phyloP scores from a whole-genome alignment of 768 basidiomycete genomes.

The Lentinula aciculospora region DNA sequence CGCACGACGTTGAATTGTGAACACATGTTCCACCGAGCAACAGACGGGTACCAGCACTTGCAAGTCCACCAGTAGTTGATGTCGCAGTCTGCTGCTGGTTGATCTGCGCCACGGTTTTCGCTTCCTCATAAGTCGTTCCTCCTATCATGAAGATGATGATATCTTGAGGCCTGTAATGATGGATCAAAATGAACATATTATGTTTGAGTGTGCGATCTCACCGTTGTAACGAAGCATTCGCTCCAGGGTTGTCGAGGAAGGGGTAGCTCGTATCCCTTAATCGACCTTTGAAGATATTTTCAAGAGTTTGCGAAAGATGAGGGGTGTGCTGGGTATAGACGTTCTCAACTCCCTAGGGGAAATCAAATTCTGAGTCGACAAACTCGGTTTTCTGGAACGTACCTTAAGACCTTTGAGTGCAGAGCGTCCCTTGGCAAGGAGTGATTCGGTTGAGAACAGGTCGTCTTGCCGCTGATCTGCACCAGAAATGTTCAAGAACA shows the following conservation, averaged over 20 bases:
- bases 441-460: constrained; percentile 90
- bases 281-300: constrained; percentile 80
- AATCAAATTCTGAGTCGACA: neutral
- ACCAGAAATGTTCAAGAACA: constrained; percentile 87
- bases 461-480: constrained; percentile 97
- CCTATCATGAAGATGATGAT: constrained; percentile 96
- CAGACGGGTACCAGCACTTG: constrained; percentile 64
- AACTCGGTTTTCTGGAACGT: constrained; percentile 6
- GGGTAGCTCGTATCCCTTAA: constrained; percentile 88
- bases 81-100: constrained; percentile 68
- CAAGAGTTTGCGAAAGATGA: constrained; percentile 87
- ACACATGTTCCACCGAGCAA: constrained; percentile 92
- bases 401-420: constrained; percentile 96
- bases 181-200: neutral
- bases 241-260: constrained; percentile 65
- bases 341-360: constrained; percentile 89
- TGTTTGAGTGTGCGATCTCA: constrained; percentile 19
- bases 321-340: constrained; percentile 98
- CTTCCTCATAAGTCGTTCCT: constrained; percentile 95
- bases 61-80: constrained; percentile 38
- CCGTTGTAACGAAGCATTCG: constrained; percentile 70
- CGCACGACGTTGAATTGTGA: constrained; percentile 89
- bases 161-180: constrained; percentile 73
- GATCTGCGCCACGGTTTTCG: constrained; percentile 73
- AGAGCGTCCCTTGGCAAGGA: constrained; percentile 90